phyloP scores from a whole-genome alignment of 1,284 basidiomycete species.

The Sphaerobolus stellatus region DNA sequence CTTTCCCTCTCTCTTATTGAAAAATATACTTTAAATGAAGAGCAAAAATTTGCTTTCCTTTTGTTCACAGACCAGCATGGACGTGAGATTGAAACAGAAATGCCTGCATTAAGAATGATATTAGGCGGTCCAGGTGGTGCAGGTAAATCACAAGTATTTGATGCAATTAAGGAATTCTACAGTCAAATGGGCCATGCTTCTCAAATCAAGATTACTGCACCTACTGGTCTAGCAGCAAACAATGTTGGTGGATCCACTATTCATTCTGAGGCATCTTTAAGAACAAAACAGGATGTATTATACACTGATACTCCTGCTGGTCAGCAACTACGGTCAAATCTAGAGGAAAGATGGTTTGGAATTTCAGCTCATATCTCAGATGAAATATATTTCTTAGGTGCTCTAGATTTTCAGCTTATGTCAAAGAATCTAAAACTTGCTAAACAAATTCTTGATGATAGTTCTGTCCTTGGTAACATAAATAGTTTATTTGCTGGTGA shows the following conservation, averaged over 20 bases:
- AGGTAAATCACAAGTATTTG: conserved; percentile 7
- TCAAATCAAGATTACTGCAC: conserved; percentile 2
- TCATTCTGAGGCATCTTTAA: neutral
- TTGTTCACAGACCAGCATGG: conserved; percentile 1
- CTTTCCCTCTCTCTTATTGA: neutral
- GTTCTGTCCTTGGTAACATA: neutral
- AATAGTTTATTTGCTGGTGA: conserved; percentile 8
- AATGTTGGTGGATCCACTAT: conserved; percentile 1
- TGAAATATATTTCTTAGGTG: conserved; percentile 7
- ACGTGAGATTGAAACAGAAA: no score
- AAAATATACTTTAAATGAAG: conserved; percentile 1
- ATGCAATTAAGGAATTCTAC: conserved; percentile 1
- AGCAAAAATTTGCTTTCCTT: conserved; percentile 1
- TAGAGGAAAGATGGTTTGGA: neutral
- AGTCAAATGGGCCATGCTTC: neutral
- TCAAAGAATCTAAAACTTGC: conserved; percentile 2
- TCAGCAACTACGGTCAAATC: neutral
- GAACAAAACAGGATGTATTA: neutral
- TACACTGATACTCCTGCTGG: neutral
- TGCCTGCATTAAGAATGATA: neutral
- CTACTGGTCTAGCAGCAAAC: conserved; percentile 2
- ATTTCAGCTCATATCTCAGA: neutral
- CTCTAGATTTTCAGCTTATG: neutral
- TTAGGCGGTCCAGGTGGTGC: conserved; percentile 5
- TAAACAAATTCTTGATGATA: neutral